These are phyloP conservation scores for Cercospora berteroae DNA, from an alignment of 2,329 filamentous ascomycete species.

Conservation along the genomic window DNA sequence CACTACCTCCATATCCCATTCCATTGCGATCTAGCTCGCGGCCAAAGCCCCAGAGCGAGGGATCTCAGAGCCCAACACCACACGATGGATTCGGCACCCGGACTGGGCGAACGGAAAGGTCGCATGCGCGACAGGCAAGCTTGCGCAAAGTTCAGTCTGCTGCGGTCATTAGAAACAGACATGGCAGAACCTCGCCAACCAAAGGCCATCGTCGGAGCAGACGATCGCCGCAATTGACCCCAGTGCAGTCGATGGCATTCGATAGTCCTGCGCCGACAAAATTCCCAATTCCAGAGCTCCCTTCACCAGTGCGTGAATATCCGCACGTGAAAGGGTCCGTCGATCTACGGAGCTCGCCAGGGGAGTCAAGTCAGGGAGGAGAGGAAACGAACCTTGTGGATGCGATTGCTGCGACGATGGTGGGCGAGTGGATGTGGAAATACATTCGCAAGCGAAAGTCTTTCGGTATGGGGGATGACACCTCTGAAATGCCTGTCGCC, in stretches of 20 bases:
- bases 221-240: constrained; percentile 37
- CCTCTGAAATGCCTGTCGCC: constrained; percentile 48
- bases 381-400: constrained; percentile 72
- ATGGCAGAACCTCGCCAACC: constrained; percentile 55
- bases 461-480: constrained; percentile 69
- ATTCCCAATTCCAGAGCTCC: constrained; percentile 38
- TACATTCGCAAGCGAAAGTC: constrained; percentile 85
- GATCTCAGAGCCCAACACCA: constrained; percentile 71
- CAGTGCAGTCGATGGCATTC: constrained; percentile 39
- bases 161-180: constrained; percentile 60
- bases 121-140: constrained; percentile 45
- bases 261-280: constrained; percentile 35
- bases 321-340: constrained; percentile 28
- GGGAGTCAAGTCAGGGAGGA: constrained; percentile 18
- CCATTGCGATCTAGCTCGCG: constrained; percentile 85
- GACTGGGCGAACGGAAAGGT: constrained; percentile 19
- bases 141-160: constrained; percentile 81
- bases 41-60: constrained; percentile 69
- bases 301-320: constrained; percentile 30
- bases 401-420: constrained; percentile 96
- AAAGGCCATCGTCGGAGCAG: constrained; percentile 39
- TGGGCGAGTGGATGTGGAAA: constrained; percentile 96
- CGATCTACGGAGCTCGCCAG: constrained; percentile 23
- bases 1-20: constrained; percentile 80
- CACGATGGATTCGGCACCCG: constrained; percentile 41